Evolutionary conservation across 768 basidiomycete species (phyloP), one percentile per base, ranked within the genome.

Genomic region (Grammothele lineata): DNA sequence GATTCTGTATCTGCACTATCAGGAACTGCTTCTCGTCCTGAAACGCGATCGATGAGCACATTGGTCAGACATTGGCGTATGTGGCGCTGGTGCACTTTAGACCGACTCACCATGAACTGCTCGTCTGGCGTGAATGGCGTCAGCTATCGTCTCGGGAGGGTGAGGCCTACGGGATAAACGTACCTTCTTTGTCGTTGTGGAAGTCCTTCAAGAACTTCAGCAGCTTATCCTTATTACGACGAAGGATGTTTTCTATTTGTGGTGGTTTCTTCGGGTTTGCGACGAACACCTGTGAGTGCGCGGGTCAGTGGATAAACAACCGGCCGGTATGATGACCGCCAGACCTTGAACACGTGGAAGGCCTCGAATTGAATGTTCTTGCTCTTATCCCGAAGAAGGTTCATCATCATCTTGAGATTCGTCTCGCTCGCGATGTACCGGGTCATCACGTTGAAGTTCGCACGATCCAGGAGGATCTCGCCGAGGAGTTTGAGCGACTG

Each of bases 381-480:
- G 78, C 94, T 97, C 79, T 94, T 96, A 65, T 97, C 92, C 52
- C 94, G 80, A 46, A 99, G 73, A 46, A 98, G 77, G 67, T 98
- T 98, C 96, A 99, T 99, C 92, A 99, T 96, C 86, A 95, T 91
- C 84, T 98, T 97, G 54, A 99, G 76, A 65, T 98, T 99, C 23
- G 84, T 86, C 62, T 97, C 96, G 60, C 85, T 85, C 8, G 91
- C 81, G 57, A 99, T 99, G 64, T 98, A 99, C 6, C 86, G 80
- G 0, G 96, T 98, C 96, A 99, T 99, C 61, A 98, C 91, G 56
- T 78, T 92, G 74, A 97, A 98, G 68, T 99, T 99, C 38, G 93
- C 92, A 23, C 96, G 83, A 69, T 99, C 96, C 37, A 99, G 83
- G 6, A 98, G 74, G 68, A 98, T 98, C 69, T 99, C 96, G 53